Conservation (phyloP, 179 eudicot genomes). For the Vitellaria paradoxa region DNA sequence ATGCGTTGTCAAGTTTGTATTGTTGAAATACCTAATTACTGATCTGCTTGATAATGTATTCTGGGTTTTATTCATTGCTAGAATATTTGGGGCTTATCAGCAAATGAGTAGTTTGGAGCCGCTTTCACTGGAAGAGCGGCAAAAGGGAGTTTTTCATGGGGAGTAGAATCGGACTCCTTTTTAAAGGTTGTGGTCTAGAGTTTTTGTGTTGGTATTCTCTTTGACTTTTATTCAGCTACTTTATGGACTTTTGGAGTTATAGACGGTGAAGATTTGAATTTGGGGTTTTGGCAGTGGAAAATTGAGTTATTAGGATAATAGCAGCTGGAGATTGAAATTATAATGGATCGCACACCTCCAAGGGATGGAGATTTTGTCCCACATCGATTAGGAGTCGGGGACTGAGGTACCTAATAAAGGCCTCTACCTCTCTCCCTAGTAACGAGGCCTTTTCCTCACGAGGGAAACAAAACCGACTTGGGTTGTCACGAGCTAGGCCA, state of each 20-base stretch:
- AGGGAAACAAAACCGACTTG: too few species aligned
- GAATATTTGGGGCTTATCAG: constrained; percentile 2
- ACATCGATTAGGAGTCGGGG: too few species aligned
- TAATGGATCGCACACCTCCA: constrained; percentile 34
- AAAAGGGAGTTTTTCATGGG: background rate
- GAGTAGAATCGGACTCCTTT: background rate
- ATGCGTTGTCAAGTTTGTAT: background rate
- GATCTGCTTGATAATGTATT: background rate
- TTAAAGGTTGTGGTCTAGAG: background rate
- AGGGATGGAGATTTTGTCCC: constrained; percentile 21
- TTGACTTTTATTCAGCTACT: background rate
- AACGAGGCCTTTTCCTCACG: too few species aligned
- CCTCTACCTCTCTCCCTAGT: too few species aligned
- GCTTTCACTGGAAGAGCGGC: background rate
- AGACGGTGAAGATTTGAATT: background rate
- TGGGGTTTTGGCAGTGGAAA: background rate
- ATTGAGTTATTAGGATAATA: background rate
- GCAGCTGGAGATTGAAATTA: background rate
- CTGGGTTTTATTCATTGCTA: background rate
- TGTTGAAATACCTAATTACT: background rate
- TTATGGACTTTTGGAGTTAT: background rate
- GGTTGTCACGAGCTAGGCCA: too few species aligned
- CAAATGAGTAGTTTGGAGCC: background rate
- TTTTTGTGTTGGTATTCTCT: background rate
- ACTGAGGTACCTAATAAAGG: too few species aligned